A percentile compares a stretch with the other conserved stretches of the same genome.
Evolutionary conservation across 2,329 filamentous ascomycete genomes (phyloP).

Genomic region (Nothophoma quercina): DNA sequence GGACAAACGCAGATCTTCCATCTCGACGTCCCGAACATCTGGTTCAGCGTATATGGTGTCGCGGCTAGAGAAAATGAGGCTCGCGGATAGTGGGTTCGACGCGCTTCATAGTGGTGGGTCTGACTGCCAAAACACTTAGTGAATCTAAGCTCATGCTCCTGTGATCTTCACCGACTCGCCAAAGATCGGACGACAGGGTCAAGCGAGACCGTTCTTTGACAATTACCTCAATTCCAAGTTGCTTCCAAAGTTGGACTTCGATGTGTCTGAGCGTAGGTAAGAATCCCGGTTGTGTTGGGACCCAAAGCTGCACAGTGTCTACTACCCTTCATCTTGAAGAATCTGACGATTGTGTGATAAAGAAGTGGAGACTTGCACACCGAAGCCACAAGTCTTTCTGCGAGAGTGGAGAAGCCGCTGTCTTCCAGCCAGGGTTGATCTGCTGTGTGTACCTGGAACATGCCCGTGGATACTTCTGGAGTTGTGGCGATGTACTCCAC

Average conservation of each 20-base stretch:
- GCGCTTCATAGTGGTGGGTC: constrained; percentile 16
- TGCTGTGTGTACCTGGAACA: constrained; percentile 1
- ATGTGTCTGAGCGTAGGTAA: not conserved
- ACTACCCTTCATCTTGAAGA: constrained; percentile 3
- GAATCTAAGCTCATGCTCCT: constrained; percentile 7
- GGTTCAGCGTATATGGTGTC: constrained; percentile 8
- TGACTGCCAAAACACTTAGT: constrained; percentile 9
- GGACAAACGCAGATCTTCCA: not conserved
- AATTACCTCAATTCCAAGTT: not conserved
- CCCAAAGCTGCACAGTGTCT: not conserved
- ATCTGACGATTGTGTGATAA: constrained; percentile 1
- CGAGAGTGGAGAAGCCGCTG: not conserved
- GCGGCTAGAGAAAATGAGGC: constrained; percentile 8
- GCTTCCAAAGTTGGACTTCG: not conserved
- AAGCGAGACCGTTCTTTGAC: constrained; percentile 3
- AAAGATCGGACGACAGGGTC: not conserved
- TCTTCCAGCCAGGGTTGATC: not conserved
- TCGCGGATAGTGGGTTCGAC: not conserved
- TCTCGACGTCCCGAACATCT: constrained; percentile 5
- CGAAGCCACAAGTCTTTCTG: not conserved
- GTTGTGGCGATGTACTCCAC: constrained; percentile 5
- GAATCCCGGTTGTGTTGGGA: not conserved
- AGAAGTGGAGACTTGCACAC: constrained; percentile 1
- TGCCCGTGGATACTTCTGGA: not conserved
- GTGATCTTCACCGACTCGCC: constrained; percentile 7